These are phyloP conservation scores for Neurospora cerealis DNA, from an alignment of 495 filamentous ascomycete species.

Conservation along the genomic window DNA sequence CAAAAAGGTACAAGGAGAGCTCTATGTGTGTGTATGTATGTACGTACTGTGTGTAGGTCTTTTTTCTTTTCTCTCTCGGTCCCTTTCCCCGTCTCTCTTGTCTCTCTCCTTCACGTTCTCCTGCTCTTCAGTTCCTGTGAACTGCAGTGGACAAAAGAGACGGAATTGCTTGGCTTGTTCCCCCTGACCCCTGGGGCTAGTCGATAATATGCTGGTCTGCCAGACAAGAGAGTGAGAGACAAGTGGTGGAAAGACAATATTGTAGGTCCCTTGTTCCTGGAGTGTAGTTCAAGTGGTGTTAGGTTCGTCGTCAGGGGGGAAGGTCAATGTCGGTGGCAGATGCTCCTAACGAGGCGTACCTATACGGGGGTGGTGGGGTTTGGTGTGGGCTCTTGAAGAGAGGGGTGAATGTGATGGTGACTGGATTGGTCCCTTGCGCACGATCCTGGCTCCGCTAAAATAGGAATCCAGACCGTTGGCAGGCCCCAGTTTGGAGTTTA, in stretches of 20 bases:
- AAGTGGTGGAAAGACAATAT: not conserved
- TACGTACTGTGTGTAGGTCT: not conserved
- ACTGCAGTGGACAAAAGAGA: not conserved
- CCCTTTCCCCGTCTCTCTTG: not conserved
- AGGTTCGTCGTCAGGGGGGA: not conserved
- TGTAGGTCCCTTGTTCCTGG: constrained; percentile 2
- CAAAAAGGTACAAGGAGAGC: not conserved
- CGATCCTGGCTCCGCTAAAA: constrained; percentile 13
- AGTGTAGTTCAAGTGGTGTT: not conserved
- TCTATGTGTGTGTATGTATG: not conserved
- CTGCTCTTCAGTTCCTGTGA: not conserved
- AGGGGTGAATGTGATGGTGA: not conserved
- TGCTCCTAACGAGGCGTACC: not conserved
- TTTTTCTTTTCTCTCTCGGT: not conserved
- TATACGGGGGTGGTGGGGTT: not conserved
- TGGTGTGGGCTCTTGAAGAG: not conserved
- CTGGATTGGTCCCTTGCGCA: constrained; percentile 12
- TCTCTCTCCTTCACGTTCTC: not conserved
- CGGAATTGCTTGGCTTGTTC: not conserved
- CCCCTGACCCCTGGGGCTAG: not conserved
- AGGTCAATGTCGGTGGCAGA: not conserved
- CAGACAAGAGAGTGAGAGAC: not conserved
- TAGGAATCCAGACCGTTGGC: constrained; percentile 10
- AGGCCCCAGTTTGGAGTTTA: constrained; percentile 1
- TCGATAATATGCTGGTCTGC: not conserved